phyloP scores from a whole-genome alignment of 306 rosid species.

The Cicer pinnatifidum region DNA sequence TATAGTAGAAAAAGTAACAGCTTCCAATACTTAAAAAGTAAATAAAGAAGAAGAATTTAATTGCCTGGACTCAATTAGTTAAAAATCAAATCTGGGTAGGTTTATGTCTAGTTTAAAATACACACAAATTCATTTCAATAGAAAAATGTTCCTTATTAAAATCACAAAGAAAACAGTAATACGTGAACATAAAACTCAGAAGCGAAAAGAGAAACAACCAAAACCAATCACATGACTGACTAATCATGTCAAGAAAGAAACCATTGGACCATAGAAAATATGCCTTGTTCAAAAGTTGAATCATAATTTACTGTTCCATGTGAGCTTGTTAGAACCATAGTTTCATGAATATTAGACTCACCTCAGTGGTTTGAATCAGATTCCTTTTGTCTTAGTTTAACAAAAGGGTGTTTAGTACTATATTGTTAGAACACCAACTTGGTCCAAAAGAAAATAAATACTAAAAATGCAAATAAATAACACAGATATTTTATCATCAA shows the following conservation, averaged over 20 bases:
- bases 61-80: not conserved
- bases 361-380: slow-evolving; percentile 51
- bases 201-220: slow-evolving; percentile 12
- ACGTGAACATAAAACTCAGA: not conserved
- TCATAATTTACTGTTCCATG: slow-evolving; percentile 39
- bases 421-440: too few species aligned
- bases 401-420: not conserved
- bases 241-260: slow-evolving; percentile 46
- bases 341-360: slow-evolving; percentile 46
- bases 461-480: too few species aligned
- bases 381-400: slow-evolving; percentile 43
- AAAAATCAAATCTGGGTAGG: slow-evolving; percentile 36
- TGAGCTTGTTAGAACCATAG: slow-evolving; percentile 48
- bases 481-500: too few species aligned
- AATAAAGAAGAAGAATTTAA: slow-evolving; percentile 6
- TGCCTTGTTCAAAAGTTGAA: slow-evolving; percentile 39
- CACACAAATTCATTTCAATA: slow-evolving; percentile 27
- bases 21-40: not conserved
- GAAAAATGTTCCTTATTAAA: slow-evolving; percentile 31
- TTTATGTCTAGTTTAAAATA: slow-evolving; percentile 43
- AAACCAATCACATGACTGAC: slow-evolving; percentile 36
- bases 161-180: not conserved
- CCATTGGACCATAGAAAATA: slow-evolving; percentile 53
- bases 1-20: slow-evolving; percentile 15
- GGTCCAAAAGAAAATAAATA: too few species aligned